Conservation (phyloP, 495 filamentous ascomycete species). For the Aspergillus funiculosus region DNA sequence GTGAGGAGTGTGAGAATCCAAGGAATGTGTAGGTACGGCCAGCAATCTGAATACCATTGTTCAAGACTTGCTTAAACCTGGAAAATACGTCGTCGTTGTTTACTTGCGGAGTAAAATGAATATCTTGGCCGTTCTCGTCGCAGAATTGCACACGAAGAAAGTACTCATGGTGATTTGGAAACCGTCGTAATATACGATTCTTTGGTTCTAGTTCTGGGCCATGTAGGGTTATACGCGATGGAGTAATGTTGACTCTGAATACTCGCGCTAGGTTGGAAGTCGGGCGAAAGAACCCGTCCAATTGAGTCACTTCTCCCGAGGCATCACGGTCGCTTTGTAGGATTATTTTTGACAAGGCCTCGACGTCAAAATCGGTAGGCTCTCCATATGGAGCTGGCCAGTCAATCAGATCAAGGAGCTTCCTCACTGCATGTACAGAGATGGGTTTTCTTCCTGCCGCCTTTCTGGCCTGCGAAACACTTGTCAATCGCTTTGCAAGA, state of each 20-base stretch:
- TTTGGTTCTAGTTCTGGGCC: constrained; percentile 65
- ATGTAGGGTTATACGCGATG: constrained; percentile 58
- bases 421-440: constrained; percentile 14
- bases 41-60: constrained; percentile 53
- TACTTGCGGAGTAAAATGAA: constrained; percentile 51
- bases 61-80: constrained; percentile 55
- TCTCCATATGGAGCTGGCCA: constrained; percentile 17
- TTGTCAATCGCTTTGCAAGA: constrained; percentile 6
- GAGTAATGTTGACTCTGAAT: constrained; percentile 60
- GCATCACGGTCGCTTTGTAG: constrained; percentile 14
- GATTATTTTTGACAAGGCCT: constrained; percentile 1
- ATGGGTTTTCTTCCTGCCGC: constrained; percentile 2
- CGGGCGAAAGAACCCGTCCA: constrained; percentile 1
- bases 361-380: constrained; percentile 13
- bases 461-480: not conserved
- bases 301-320: not conserved
- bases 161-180: constrained; percentile 52
- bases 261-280: constrained; percentile 28
- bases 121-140: constrained; percentile 64
- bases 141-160: constrained; percentile 67
- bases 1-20: constrained; percentile 76
- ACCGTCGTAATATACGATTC: constrained; percentile 72
- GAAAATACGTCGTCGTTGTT: constrained; percentile 45
- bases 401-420: constrained; percentile 17
- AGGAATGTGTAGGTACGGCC: constrained; percentile 62